Base-by-base conservation (phyloP, 768 basidiomycete genomes). In the Hericium coralloides region DNA sequence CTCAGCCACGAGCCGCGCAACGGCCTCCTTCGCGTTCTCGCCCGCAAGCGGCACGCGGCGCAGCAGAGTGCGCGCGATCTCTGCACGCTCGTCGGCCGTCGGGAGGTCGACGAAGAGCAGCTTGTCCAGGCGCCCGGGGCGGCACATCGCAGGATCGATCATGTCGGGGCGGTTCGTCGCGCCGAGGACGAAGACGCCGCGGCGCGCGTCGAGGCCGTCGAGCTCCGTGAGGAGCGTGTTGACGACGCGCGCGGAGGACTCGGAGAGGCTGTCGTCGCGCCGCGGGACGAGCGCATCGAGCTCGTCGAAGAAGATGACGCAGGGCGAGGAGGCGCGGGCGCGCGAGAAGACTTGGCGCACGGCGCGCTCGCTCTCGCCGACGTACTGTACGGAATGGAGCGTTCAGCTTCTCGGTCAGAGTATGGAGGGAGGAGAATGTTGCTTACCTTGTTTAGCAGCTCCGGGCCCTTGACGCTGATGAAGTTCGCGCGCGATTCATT, bases 131-230 rank as follows among this genome's bases (percentile, higher is more conserved):
- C 95, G 82, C 0, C 95, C 94, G 0, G 95, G 95, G n/a, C 94
- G 88, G 54, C 92, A 91, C 93, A 95, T 95, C 7, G 95, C 94
- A 0, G 94, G 95, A 66, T 98, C 94, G 58, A 97, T 94, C 85
- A 95, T 95, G 73, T 98, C 93, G 1, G 94, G 94, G 12, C 94
- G 78, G 70, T 95, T 98, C 31, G 93, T 97, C 8, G 95, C 95
- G 0, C 89, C 94, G 58, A 97, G 92, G 45, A 98, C 93, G 65
- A 93, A 95, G 58, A 97, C 92, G 41, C 81, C 79, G 70, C 89
- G 92, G 37, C 92, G 83, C 2, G 83, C 76, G 59, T 94, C 91
- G 23, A 98, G 84, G 0, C 94, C 94, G 61, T 97, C 94, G 20
- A 98, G 83, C 68, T 97, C 94, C 7, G 94, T 95, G 5, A 97